phyloP scores from a whole-genome alignment of 106 monocot species.

The Narthecium ossifragum region DNA sequence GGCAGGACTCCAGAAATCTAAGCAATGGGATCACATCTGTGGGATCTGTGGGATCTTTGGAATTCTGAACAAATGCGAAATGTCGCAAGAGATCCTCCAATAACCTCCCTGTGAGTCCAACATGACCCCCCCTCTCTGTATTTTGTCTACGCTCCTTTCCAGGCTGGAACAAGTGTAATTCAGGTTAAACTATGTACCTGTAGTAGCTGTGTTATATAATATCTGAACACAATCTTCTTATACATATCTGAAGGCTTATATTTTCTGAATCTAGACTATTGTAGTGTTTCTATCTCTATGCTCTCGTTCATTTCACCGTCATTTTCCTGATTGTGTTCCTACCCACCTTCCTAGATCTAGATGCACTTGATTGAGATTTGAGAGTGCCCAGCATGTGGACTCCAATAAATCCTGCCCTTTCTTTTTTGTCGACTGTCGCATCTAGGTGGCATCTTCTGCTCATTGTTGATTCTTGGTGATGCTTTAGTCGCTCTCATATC shows the following conservation, averaged over 20 bases:
- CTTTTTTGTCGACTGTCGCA: too few species aligned
- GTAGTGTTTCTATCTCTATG: too few species aligned
- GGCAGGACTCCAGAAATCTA: conserved; percentile 45
- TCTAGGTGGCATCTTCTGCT: neutral
- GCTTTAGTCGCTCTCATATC: conserved; percentile 1
- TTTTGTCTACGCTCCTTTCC: neutral
- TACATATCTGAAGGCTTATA: too few species aligned
- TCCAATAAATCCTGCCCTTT: neutral
- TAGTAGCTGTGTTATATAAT: conserved; percentile 1
- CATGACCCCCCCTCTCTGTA: neutral
- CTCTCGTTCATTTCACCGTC: too few species aligned
- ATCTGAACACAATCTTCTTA: neutral
- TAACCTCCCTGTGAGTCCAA: neutral
- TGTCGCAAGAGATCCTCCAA: neutral
- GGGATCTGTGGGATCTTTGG: conserved; percentile 49
- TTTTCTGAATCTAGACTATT: too few species aligned
- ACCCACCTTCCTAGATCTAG: too few species aligned
- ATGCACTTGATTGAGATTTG: neutral
- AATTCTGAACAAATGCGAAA: conserved; percentile 27
- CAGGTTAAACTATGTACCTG: neutral
- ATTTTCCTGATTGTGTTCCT: too few species aligned
- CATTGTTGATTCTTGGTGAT: neutral
- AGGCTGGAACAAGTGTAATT: neutral
- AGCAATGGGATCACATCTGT: conserved; percentile 46
- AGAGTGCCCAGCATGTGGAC: neutral